These are phyloP conservation scores for Populus nigra DNA, from an alignment of 345 rosid species.

Conservation along the genomic window DNA sequence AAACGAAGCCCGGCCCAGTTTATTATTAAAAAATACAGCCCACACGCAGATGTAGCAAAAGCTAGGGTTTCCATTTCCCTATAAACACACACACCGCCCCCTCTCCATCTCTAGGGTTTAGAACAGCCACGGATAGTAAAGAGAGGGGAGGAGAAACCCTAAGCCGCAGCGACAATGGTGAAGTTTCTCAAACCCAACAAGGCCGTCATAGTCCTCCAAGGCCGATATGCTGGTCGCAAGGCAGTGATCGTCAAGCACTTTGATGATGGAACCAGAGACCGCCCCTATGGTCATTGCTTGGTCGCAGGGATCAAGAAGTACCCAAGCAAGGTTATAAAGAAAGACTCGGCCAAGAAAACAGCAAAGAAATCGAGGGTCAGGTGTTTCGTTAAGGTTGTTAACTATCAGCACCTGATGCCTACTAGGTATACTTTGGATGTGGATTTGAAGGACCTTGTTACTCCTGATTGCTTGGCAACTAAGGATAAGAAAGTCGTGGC, in stretches of 20 bases:
- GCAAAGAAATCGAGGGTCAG: slow-evolving; percentile 28
- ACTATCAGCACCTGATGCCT: slow-evolving; percentile 29
- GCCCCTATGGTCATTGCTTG: slow-evolving; percentile 19
- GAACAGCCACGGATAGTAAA: neutral
- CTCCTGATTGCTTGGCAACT: neutral
- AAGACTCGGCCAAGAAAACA: slow-evolving; percentile 26
- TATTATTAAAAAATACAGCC: neutral
- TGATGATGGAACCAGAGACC: slow-evolving; percentile 21
- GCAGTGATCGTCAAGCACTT: slow-evolving; percentile 25
- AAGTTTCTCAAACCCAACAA: slow-evolving; percentile 15
- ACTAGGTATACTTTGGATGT: slow-evolving; percentile 28
- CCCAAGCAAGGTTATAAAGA: slow-evolving; percentile 24
- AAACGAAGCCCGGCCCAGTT: neutral
- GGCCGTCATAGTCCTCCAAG: slow-evolving; percentile 25
- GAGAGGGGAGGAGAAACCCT: neutral
- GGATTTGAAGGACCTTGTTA: slow-evolving; percentile 21
- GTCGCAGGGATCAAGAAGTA: slow-evolving; percentile 28
- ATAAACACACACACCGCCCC: neutral
- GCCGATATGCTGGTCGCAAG: slow-evolving; percentile 27
- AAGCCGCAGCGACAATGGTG: slow-evolving; percentile 6
- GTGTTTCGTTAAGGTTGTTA: slow-evolving; percentile 28
- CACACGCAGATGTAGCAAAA: neutral
- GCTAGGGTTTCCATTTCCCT: neutral
- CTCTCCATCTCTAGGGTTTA: neutral
- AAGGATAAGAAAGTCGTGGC: slow-evolving; percentile 29